A percentile compares a stretch with the other conserved stretches of the same genome.
Evolutionary conservation across 2,329 filamentous ascomycete genomes (phyloP).

Genomic region (Fusarium sp.): DNA sequence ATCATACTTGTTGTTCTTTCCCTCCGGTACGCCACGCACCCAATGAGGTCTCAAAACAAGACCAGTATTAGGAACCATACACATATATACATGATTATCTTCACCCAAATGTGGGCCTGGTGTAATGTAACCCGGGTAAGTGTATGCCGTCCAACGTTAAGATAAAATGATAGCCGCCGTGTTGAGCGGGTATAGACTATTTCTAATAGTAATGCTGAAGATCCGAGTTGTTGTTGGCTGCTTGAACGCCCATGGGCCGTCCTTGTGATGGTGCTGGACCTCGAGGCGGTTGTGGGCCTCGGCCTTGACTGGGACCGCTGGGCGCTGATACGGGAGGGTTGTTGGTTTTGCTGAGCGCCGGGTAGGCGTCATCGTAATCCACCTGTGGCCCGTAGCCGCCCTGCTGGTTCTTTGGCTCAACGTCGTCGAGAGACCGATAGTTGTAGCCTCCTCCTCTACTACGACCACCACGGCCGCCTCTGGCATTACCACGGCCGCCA

Average conservation of each 20-base stretch:
- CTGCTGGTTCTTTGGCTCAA: conserved; percentile 60
- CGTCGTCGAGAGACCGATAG: conserved; percentile 76
- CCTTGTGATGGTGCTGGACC: conserved; percentile 36
- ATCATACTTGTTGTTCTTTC: conserved; percentile 12
- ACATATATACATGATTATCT: not conserved
- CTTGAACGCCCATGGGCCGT: conserved; percentile 38
- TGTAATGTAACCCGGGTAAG: not conserved
- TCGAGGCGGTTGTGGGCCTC: conserved; percentile 34
- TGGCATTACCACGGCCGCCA: conserved; percentile 51
- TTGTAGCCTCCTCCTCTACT: conserved; percentile 61
- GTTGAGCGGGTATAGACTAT: conserved; percentile 10
- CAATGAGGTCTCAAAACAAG: conserved; percentile 4
- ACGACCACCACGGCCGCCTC: conserved; percentile 54
- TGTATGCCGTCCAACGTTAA: conserved; percentile 14
- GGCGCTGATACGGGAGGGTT: conserved; percentile 32
- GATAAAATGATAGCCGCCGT: not conserved
- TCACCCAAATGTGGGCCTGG: not conserved
- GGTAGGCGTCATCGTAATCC: conserved; percentile 58
- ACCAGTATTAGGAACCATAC: not conserved
- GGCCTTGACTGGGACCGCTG: conserved; percentile 36
- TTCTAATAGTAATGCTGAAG: conserved; percentile 44
- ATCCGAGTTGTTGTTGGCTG: conserved; percentile 36
- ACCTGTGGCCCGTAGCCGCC: conserved; percentile 54
- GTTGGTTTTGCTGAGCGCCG: conserved; percentile 39
- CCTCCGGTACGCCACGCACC: conserved; percentile 34